Evolutionary conservation across 352 stramenopile genomes (phyloP).

Genomic region (Pythium scleroteichum): DNA sequence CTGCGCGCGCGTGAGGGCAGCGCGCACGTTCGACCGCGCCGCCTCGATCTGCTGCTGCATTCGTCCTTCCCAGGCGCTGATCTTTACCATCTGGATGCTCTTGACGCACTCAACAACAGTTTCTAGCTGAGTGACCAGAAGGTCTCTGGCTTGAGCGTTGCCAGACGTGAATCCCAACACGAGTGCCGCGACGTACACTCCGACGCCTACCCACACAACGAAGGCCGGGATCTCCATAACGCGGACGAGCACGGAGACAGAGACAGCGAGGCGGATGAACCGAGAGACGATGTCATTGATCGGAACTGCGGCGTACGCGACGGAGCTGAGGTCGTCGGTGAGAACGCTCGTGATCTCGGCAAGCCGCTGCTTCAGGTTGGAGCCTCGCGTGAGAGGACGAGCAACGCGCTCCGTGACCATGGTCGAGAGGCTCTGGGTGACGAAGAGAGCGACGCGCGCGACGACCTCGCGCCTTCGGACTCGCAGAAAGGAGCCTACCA

Average conservation of each 20-base stretch:
- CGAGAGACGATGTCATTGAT: background rate
- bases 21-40: background rate
- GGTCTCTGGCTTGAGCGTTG: background rate
- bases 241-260: background rate
- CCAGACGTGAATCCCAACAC: background rate
- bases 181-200: background rate
- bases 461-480: background rate
- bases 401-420: background rate
- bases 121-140: background rate
- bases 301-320: background rate
- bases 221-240: background rate
- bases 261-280: background rate
- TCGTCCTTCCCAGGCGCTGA: constrained; percentile 20
- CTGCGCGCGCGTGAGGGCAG: background rate
- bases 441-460: background rate
- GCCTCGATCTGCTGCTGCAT: constrained; percentile 11
- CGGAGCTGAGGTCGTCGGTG: background rate
- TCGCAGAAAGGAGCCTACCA: background rate
- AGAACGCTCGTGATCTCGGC: background rate
- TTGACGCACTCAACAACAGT: constrained; percentile 12
- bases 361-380: background rate
- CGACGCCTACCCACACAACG: background rate
- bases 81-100: constrained; percentile 16
- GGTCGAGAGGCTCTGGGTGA: background rate
- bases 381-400: background rate